Evolutionary conservation across 345 rosid species (phyloP).

Genomic region (Corchorus olitorius): DNA sequence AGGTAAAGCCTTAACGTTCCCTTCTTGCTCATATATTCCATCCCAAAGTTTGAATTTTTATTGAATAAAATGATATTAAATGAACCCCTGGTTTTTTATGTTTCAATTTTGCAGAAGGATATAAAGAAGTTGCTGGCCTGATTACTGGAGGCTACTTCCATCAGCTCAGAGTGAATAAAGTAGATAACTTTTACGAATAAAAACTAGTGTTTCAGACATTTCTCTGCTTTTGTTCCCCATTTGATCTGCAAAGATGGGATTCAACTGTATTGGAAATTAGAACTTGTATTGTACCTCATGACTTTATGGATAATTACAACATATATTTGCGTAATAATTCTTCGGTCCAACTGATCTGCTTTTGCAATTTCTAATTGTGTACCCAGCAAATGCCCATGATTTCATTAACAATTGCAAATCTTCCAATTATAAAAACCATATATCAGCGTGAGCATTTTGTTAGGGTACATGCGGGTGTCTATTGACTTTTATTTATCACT

Average conservation of each 20-base stretch:
- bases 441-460: neutral
- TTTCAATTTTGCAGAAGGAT: conserved; percentile 48
- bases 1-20: conserved; percentile 46
- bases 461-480: neutral
- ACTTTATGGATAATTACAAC: neutral
- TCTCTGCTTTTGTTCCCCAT: neutral
- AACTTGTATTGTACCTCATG: neutral
- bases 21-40: neutral
- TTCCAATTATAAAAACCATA: neutral
- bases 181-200: neutral
- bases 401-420: neutral
- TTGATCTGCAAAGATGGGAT: neutral
- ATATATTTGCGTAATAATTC: neutral
- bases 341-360: too few relatives aligned
- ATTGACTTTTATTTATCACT: too few relatives aligned
- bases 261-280: neutral
- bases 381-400: neutral
- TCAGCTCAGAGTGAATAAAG: neutral
- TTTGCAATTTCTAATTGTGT: neutral
- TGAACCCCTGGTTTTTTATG: neutral
- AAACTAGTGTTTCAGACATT: neutral
- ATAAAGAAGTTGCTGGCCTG: conserved; percentile 52
- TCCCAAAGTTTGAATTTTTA: neutral
- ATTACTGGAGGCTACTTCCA: neutral
- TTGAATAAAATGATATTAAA: neutral